Base-by-base conservation (phyloP, 2,329 filamentous ascomycete species). In the Plenodomus tracheiphilus region DNA sequence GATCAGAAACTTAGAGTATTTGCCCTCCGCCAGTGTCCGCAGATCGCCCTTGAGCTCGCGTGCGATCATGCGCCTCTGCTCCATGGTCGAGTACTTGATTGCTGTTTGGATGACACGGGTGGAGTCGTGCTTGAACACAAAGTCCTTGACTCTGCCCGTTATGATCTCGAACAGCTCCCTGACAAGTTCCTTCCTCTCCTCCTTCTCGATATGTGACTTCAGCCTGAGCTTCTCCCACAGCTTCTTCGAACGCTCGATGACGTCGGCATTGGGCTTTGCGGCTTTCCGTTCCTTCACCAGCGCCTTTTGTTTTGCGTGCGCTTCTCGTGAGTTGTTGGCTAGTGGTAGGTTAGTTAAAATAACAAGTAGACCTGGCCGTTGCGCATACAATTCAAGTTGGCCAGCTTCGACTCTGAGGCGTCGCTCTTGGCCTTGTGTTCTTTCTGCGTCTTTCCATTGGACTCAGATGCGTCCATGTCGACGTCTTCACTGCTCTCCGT, bases 51-150 rank as follows among this genome's bases (percentile, higher is more conserved):
- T 85, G 47, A 99, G 81, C 73, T 99, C 94, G 49, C 79, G 80
- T 8, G 92, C 91, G 65, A 99, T 97, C 76, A 87, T 84, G 73
- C 87, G 89, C 67, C 90, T 84, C 75, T 97, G 92, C 52, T 89
- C 87, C 46, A 85, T 80, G 39, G 87, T 95, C 40, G 91, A 88
- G 75, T 99, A 99, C 75, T 99, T 99, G 75, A 99, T 84, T 32
- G 93, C 94, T 11, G 92, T 97, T 77, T 99, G 94, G 20, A 99
- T 88, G 36, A 96, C 91, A 61, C 94, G 85, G n/a, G 96, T 93
- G 30, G 91, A 90, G 71, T 99, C 94, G 73, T 99, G 94, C 82
- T 99, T 99, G 77, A 99, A 89, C 17, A 97, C 93, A 61, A 97
- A 96, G 54, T 97, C 94, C 74, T 90, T 91, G 64, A 97, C 88